phyloP scores from a whole-genome alignment of 75 land plant genomes.

The Sequoia sempervirens region DNA sequence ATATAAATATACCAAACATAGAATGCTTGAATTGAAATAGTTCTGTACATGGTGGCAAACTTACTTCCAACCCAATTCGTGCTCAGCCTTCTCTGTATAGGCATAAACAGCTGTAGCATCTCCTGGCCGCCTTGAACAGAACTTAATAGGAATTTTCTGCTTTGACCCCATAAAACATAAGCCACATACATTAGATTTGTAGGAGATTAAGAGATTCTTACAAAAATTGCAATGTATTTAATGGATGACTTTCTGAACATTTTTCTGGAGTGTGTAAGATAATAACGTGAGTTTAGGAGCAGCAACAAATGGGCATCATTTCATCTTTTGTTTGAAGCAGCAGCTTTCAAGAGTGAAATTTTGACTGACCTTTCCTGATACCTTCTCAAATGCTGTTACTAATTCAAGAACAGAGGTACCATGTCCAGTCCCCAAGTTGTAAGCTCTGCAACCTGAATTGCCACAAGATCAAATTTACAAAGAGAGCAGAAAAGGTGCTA shows the following conservation, averaged over 20 bases:
- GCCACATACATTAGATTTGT: neutral
- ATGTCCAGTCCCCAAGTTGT: constrained; percentile 83
- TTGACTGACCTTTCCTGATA: constrained; percentile 69
- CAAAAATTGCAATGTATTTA: constrained; percentile 8
- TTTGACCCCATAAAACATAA: neutral
- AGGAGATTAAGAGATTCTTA: neutral
- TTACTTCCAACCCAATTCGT: constrained; percentile 86
- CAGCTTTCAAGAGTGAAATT: neutral
- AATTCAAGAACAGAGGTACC: constrained; percentile 91
- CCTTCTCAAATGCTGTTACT: constrained; percentile 90
- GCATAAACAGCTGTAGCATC: constrained; percentile 84
- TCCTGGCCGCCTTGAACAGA: constrained; percentile 73
- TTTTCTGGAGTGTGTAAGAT: neutral
- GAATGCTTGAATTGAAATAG: neutral
- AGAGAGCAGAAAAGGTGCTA: neutral
- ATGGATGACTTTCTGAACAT: neutral
- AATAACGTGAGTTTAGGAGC: neutral
- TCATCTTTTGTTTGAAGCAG: neutral
- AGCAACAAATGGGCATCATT: neutral
- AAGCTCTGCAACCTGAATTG: constrained; percentile 63
- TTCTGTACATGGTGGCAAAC: constrained; percentile 1
- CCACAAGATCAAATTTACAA: constrained; percentile 7
- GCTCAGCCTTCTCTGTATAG: constrained; percentile 69
- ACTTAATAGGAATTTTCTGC: constrained; percentile 74
- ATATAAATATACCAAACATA: neutral